phyloP scores from a whole-genome alignment of 208 protist species.

The Trypanosoma conorhini region DNA sequence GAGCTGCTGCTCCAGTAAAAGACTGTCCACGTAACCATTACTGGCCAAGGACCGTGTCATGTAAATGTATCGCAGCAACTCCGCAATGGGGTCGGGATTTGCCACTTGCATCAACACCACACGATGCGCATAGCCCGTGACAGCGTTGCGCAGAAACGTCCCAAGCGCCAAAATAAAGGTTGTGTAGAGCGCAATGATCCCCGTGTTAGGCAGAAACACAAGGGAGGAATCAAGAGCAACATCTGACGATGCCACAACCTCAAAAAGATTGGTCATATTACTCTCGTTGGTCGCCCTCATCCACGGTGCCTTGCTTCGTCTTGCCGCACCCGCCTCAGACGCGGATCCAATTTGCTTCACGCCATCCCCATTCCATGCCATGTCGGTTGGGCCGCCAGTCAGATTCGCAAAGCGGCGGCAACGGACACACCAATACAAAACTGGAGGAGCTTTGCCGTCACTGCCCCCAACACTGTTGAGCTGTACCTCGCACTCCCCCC shows the following conservation, averaged over 20 bases:
- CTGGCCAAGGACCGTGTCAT: constrained; percentile 45
- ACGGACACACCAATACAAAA: constrained; percentile 25
- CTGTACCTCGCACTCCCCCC: constrained; percentile 14
- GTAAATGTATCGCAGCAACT: constrained; percentile 60
- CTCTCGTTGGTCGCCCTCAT: neutral
- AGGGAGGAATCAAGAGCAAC: constrained; percentile 38
- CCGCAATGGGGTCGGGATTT: constrained; percentile 53
- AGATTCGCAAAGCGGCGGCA: constrained; percentile 16
- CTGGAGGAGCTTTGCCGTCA: neutral
- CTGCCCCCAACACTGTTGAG: constrained; percentile 7
- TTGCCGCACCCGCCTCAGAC: neutral
- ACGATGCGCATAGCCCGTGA: constrained; percentile 52
- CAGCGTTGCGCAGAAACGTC: constrained; percentile 44
- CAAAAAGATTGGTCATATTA: constrained; percentile 19
- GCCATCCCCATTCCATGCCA: neutral
- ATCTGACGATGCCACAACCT: constrained; percentile 42
- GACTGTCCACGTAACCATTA: constrained; percentile 40
- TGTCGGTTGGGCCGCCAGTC: neutral
- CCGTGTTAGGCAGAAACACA: constrained; percentile 53
- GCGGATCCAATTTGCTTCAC: neutral
- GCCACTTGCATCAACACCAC: constrained; percentile 54
- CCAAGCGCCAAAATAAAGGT: constrained; percentile 77
- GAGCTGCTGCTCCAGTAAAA: constrained; percentile 69
- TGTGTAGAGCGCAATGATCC: constrained; percentile 79
- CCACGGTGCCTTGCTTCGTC: neutral